Conservation (phyloP, 495 filamentous ascomycete species). For the Daldinia concentrica region DNA sequence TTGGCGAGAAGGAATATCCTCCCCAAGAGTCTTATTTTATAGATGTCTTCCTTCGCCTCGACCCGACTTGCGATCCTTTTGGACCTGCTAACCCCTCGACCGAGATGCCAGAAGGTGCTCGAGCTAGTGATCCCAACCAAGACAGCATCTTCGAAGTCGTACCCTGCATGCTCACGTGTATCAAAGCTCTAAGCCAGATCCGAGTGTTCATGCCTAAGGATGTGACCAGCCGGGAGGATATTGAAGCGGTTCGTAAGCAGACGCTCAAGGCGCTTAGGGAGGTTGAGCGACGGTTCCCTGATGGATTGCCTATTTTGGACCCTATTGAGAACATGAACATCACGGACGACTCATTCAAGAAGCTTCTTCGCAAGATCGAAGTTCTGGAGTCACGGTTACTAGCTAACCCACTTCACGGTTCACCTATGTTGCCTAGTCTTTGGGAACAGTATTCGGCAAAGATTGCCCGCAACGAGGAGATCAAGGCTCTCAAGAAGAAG, state of each 20-base stretch:
- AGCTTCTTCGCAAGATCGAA: constrained; percentile 93
- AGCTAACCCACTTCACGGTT: constrained; percentile 87
- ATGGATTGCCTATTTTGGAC: constrained; percentile 87
- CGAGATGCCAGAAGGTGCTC: constrained; percentile 54
- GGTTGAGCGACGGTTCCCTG: constrained; percentile 85
- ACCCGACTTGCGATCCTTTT: constrained; percentile 47
- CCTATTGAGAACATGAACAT: constrained; percentile 96
- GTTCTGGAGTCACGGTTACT: constrained; percentile 92
- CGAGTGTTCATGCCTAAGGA: constrained; percentile 83
- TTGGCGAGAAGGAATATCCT: constrained; percentile 67
- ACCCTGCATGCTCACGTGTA: constrained; percentile 82
- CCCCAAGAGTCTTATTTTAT: constrained; percentile 80
- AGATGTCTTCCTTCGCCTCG: constrained; percentile 80
- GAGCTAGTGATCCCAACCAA: constrained; percentile 53
- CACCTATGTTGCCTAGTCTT: constrained; percentile 78
- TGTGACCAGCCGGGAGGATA: constrained; percentile 66
- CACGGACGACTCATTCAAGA: constrained; percentile 90
- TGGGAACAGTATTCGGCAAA: constrained; percentile 87
- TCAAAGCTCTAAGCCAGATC: constrained; percentile 79
- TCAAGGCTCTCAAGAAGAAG: constrained; percentile 86
- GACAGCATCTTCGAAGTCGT: constrained; percentile 75
- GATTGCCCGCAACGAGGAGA: constrained; percentile 74
- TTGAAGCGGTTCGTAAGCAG: constrained; percentile 69
- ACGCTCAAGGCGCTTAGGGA: constrained; percentile 68
- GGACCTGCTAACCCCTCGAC: constrained; percentile 41